A percentile compares a stretch with the other conserved stretches of the same genome.
These are phyloP conservation scores for Roridomyces roridus DNA, from an alignment of 768 basidiomycete species.

Conservation along the genomic window DNA sequence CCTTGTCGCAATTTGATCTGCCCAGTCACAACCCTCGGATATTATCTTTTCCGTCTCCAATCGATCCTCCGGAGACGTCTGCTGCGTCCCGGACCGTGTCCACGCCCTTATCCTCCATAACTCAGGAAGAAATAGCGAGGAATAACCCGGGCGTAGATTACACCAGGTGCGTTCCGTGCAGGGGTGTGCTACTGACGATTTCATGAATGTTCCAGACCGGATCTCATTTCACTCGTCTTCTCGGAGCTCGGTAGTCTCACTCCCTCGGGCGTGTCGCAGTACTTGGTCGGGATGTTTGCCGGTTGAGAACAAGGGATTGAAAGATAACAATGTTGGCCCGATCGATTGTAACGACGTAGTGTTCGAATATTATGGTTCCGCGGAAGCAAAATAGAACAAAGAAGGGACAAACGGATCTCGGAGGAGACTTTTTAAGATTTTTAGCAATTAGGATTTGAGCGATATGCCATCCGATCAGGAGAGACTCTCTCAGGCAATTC, in stretches of 20 bases:
- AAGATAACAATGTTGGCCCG: neutral
- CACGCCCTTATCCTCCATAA: constrained; percentile 56
- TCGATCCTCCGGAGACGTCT: constrained; percentile 17
- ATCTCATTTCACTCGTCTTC: constrained; percentile 92
- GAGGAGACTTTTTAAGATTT: constrained; percentile 19
- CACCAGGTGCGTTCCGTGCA: constrained; percentile 65
- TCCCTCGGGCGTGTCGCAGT: constrained; percentile 56
- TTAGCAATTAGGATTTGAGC: constrained; percentile 15
- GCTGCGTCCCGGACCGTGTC: constrained; percentile 17
- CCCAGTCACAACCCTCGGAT: constrained; percentile 81
- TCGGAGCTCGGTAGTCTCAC: constrained; percentile 94
- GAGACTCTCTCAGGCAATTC: constrained; percentile 19
- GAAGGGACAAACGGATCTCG: constrained; percentile 13
- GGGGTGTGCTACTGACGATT: constrained; percentile 12
- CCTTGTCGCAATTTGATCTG: constrained; percentile 88
- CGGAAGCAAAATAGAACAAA: constrained; percentile 15
- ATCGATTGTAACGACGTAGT: neutral
- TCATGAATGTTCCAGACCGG: constrained; percentile 60
- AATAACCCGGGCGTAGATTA: constrained; percentile 94
- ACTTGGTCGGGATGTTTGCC: constrained; percentile 89
- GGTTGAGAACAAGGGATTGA: neutral
- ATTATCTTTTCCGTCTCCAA: constrained; percentile 67
- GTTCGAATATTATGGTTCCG: constrained; percentile 14
- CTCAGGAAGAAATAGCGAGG: constrained; percentile 78
- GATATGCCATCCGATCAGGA: constrained; percentile 17